A percentile compares a stretch with the other conserved stretches of the same genome.
These are phyloP conservation scores for Boletus subparvulus DNA, from an alignment of 768 basidiomycete species.

Conservation along the genomic window DNA sequence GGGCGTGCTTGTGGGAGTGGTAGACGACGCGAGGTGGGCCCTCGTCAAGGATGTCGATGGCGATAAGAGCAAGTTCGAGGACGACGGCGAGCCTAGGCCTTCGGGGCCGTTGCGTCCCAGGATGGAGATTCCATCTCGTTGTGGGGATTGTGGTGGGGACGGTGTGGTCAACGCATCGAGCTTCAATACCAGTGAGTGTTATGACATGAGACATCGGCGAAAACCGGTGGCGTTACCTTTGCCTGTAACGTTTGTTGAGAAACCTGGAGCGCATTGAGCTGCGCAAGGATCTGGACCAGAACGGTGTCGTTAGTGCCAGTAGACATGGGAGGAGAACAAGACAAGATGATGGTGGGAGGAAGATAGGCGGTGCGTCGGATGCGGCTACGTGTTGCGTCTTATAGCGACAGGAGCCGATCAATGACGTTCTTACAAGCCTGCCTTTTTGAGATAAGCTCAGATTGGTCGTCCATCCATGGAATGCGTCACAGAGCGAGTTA, in stretches of 20 bases:
- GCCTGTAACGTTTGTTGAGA: slow-evolving; percentile 77
- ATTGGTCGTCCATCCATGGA: background rate
- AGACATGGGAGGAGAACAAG: slow-evolving; percentile 22
- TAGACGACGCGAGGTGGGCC: slow-evolving; percentile 29
- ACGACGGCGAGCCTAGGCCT: slow-evolving; percentile 21
- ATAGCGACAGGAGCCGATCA: slow-evolving; percentile 1
- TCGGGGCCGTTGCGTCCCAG: slow-evolving; percentile 20
- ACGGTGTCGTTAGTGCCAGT: slow-evolving; percentile 47
- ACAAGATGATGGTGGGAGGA: slow-evolving; percentile 11
- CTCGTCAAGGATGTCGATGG: slow-evolving; percentile 30
- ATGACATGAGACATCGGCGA: background rate
- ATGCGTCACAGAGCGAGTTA: background rate
- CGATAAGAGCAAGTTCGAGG: slow-evolving; percentile 28
- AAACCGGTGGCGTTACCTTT: slow-evolving; percentile 50
- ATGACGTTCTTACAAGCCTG: background rate
- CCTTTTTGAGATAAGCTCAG: slow-evolving; percentile 1
- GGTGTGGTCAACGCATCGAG: slow-evolving; percentile 45
- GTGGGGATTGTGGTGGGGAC: slow-evolving; percentile 29
- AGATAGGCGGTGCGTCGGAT: background rate
- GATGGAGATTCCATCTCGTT: slow-evolving; percentile 26
- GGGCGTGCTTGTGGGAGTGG: slow-evolving; percentile 19
- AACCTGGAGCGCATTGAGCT: slow-evolving; percentile 68
- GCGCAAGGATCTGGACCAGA: slow-evolving; percentile 69
- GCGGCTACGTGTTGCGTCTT: slow-evolving; percentile 1
- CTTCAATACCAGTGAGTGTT: slow-evolving; percentile 34